Evolutionary conservation across 306 rosid species (phyloP), one percentile per base, ranked within the genome.

Genomic region (Notholithocarpus densiflorus): DNA sequence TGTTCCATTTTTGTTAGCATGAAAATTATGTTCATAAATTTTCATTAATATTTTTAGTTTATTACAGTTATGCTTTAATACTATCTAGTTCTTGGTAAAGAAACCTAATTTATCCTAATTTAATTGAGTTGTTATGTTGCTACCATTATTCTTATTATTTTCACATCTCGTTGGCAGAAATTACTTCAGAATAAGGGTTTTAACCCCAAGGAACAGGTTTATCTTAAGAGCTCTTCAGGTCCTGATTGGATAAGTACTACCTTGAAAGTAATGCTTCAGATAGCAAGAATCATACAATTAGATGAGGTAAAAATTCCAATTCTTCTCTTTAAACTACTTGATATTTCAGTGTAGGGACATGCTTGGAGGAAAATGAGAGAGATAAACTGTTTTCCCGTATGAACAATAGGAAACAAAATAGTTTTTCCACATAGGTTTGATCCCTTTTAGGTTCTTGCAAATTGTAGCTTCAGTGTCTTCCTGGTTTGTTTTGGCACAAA

Each of bases 231-330:
- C 71, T 75, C 86, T 56, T 79, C 86, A 34, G 43, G 69, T 53
- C 81, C 83, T 65, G 78, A 78, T 82, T 79, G 86, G 81, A 66
- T 79, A 71, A 81, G 68, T 59, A 80, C 75, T 60, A 70, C 90
- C 45, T 81, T 89, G 78, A 83, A 87, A 78, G 80, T 61, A 57
- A 59, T 95, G 87, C 87, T 92, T 77, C 92, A 79, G 75, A 84
- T 95, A 57, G 86, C 89, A 37, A 82, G 93, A 68, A 87, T 95
- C 85, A 83, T 90, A 80, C 90, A 90, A 31, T 81, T 93, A 70
- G 88, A 89, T 69, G 98, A 95, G 98, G 98, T 93, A 75, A 83
- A 75, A 83, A 62, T 81, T 84, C 71, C 76, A 64, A 57, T 68
- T 77, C 43, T 57, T 27, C 76, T 81, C 75, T 86, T 65, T 74